Conservation (phyloP, 1,284 basidiomycete species). For the Ceratobasidium sp. region DNA sequence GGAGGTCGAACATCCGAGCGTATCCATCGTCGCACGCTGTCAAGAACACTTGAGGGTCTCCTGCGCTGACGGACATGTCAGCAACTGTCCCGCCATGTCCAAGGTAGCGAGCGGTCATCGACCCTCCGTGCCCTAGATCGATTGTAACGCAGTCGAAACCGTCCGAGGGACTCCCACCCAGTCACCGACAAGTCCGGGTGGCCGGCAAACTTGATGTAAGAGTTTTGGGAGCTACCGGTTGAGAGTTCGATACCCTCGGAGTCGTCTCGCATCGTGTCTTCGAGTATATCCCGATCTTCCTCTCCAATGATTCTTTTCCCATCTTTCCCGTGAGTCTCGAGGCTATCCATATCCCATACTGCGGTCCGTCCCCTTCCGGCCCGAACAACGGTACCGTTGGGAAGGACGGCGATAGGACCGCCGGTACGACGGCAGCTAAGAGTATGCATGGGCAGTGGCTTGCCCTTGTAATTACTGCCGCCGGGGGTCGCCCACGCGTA, state of each 20-base stretch:
- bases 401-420: constrained; percentile 13
- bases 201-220: constrained; percentile 18
- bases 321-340: constrained; percentile 29
- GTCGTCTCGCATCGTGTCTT: constrained; percentile 30
- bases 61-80: neutral
- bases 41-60: constrained; percentile 30
- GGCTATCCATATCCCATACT: constrained; percentile 16
- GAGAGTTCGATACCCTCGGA: constrained; percentile 29
- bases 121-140: constrained; percentile 27
- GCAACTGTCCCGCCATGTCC: constrained; percentile 34
- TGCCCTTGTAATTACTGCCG: neutral
- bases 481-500: constrained; percentile 11
- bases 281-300: neutral
- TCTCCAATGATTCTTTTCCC: neutral
- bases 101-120: constrained; percentile 4
- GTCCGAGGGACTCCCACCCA: neutral
- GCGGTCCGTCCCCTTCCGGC: constrained; percentile 7
- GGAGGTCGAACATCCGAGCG: constrained; percentile 33
- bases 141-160: constrained; percentile 15
- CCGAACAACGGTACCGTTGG: constrained; percentile 20
- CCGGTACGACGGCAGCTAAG: neutral
- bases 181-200: neutral
- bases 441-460: constrained; percentile 24
- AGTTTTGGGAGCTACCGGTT: constrained; percentile 16
- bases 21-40: constrained; percentile 36